Conservation (phyloP, 139 green algal species). For the Choricystis sp. region DNA sequence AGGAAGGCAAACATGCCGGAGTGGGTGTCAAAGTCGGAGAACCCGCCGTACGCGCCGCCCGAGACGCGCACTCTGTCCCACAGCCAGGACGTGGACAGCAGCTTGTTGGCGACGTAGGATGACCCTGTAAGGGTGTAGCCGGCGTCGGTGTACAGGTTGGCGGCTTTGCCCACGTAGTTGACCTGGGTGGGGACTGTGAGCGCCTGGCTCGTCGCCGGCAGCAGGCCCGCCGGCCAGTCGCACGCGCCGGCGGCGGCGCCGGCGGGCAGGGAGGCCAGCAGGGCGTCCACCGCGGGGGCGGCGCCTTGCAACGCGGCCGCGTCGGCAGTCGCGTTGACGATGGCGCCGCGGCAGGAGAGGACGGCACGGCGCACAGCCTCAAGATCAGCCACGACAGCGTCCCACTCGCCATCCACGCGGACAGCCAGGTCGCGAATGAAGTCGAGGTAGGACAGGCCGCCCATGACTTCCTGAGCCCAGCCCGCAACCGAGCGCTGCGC, state of each 20-base stretch:
- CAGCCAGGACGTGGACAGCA: conserved; percentile 86
- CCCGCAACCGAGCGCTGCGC: conserved; percentile 71
- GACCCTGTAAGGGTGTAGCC: conserved; percentile 80
- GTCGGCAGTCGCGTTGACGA: conserved; percentile 94
- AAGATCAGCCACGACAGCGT: conserved; percentile 51
- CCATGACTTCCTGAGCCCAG: conserved; percentile 73
- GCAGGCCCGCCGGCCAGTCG: conserved; percentile 6
- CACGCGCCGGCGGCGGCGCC: neutral
- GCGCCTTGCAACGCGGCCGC: conserved; percentile 38
- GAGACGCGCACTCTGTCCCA: conserved; percentile 87
- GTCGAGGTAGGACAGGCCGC: conserved; percentile 76
- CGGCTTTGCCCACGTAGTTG: conserved; percentile 97
- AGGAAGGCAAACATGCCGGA: conserved; percentile 80
- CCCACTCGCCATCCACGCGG: conserved; percentile 79
- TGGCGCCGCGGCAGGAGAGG: conserved; percentile 51
- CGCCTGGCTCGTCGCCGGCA: conserved; percentile 62
- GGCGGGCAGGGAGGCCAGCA: conserved; percentile 65
- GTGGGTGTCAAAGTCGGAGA: conserved; percentile 93
- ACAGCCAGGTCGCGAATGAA: conserved; percentile 69
- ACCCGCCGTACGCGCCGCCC: conserved; percentile 95
- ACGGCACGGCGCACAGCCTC: conserved; percentile 36
- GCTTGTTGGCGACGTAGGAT: conserved; percentile 91
- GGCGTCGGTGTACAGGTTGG: conserved; percentile 85
- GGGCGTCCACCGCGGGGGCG: conserved; percentile 31
- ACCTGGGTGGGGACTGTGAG: conserved; percentile 94